Evolutionary conservation across 768 basidiomycete species (phyloP), one percentile per base, ranked within the genome.

Genomic region (Boletus coccyginus): DNA sequence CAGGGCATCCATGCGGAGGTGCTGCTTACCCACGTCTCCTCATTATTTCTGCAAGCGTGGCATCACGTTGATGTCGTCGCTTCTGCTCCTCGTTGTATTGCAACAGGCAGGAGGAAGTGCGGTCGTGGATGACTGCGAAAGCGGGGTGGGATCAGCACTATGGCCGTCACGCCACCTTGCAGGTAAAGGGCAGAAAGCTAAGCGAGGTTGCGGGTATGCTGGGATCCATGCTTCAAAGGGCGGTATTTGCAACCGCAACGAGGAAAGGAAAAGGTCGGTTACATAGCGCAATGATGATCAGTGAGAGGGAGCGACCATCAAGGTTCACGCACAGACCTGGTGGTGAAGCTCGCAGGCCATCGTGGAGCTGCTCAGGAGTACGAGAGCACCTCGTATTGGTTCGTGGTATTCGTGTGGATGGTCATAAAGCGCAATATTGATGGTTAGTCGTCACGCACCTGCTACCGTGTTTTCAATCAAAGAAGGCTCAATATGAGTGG

Each of bases 31-130:
- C 56, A 57, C 39, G 57, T 60, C 52, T 49, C 46, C 62, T 58
- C 67, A 64, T 64, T 57, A 55, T 64, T 52, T 49, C 53, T 67
- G 49, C 54, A 57, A 41, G 58, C 62, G 58, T 68, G 68, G 53
- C 53, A 68, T 65, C 68, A 65, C 44, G 61, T 48, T 68, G 59
- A 67, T 68, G 59, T 52, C 59, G 65, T 64, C 54, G 53, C 67
- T 70, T 67, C 60, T 65, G 33, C 53, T 32, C 59, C 55, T 62
- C 53, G 53, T 53, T 58, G 49, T 52, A 46, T 70, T 67, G 58
- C 55, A 60, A 46, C 62, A 50, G 53, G 57, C 66, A 65, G 68
- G 68, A 57, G 42, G 46, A 55, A 61, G 49, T 55, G 63, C 46
- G 67, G 68, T 61, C 51, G 36, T 58, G 45, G 59, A 50, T 47